phyloP scores from a whole-genome alignment of 441 rosid genomes.

The Pelargonium fulgidum region DNA sequence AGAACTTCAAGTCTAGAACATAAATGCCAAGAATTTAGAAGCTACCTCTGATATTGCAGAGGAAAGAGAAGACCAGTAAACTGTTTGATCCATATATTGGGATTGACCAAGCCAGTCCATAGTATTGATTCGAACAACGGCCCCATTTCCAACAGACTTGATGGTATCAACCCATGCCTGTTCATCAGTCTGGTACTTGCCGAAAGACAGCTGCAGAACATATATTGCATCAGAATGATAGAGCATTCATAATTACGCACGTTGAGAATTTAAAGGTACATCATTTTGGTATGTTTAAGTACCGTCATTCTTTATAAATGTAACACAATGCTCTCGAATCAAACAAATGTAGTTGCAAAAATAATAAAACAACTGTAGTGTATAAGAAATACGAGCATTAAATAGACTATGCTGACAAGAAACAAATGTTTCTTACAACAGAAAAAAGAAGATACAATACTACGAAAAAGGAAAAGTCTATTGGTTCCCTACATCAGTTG shows the following conservation, averaged over 20 bases:
- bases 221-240: conserved; percentile 19
- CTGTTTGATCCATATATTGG: conserved; percentile 39
- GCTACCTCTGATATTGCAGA: conserved; percentile 68
- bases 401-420: neutral
- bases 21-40: neutral
- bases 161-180: conserved; percentile 85
- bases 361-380: neutral
- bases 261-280: too few species aligned
- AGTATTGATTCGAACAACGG: conserved; percentile 59
- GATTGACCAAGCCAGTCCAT: conserved; percentile 98
- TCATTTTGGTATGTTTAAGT: too few species aligned
- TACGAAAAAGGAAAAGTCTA: too few species aligned
- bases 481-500: too few species aligned
- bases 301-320: too few species aligned
- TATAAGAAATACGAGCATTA: neutral
- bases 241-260: conserved; percentile 4
- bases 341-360: neutral
- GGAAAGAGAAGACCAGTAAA: conserved; percentile 73
- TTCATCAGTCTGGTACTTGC: conserved; percentile 64
- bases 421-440: too few species aligned
- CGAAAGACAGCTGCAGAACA: conserved; percentile 60
- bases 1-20: neutral
- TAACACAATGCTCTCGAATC: neutral
- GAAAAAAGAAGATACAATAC: too few species aligned
- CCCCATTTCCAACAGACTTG: conserved; percentile 53